These are phyloP conservation scores for Trichosporon faecale DNA, from an alignment of 1,284 basidiomycete genomes.

Conservation along the genomic window DNA sequence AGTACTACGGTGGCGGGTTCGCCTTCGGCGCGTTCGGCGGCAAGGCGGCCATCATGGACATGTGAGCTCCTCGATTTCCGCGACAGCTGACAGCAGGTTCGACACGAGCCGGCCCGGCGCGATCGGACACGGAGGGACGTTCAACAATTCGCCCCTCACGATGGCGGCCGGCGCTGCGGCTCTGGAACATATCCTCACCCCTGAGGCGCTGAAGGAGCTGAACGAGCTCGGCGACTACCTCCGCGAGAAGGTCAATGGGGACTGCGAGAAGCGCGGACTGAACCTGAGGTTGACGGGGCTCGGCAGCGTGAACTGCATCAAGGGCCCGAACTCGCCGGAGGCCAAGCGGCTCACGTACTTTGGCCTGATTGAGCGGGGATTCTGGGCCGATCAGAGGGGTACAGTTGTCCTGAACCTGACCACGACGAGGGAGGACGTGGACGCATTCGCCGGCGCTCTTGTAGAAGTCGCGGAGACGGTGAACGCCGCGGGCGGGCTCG, in stretches of 20 bases:
- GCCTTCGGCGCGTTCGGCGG: constrained; percentile 41
- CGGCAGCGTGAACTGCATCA: constrained; percentile 36
- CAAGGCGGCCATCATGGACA: constrained; percentile 32
- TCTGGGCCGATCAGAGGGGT: constrained; percentile 33
- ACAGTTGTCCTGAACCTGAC: constrained; percentile 17
- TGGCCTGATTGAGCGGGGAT: constrained; percentile 24
- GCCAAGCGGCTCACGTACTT: constrained; percentile 26
- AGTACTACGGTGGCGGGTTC: constrained; percentile 40
- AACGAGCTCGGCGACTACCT: constrained; percentile 30
- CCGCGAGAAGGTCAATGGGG: constrained; percentile 23
- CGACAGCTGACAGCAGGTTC: constrained; percentile 23
- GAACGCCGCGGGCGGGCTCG: not conserved
- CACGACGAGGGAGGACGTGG: constrained; percentile 16
- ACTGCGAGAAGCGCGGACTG: constrained; percentile 4
- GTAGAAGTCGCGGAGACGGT: constrained; percentile 7
- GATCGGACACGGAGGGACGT: constrained; percentile 33
- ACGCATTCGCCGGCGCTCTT: constrained; percentile 15
- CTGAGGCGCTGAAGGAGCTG: constrained; percentile 21
- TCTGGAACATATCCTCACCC: constrained; percentile 26
- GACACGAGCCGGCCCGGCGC: constrained; percentile 25
- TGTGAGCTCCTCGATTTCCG: constrained; percentile 22
- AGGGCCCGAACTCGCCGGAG: constrained; percentile 21
- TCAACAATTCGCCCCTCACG: constrained; percentile 40
- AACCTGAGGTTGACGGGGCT: constrained; percentile 29
- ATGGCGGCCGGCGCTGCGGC: constrained; percentile 34